Evolutionary conservation across 768 basidiomycete species (phyloP).

Genomic region (Tremella fuciformis): DNA sequence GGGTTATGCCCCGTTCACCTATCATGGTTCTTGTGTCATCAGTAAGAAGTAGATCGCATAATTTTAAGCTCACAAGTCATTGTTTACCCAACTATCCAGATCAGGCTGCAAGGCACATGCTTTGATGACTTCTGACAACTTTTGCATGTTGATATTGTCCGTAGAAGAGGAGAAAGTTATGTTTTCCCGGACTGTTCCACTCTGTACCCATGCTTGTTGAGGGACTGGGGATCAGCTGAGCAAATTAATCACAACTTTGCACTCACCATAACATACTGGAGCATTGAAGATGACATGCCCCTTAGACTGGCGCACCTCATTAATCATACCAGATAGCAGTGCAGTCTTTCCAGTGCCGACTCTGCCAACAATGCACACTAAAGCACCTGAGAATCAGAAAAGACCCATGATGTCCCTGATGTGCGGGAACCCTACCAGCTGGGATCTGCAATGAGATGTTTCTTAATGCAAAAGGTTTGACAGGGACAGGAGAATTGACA

Average conservation of each 20-base stretch:
- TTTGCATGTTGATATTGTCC: slow-evolving; percentile 23
- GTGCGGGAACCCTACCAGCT: slow-evolving; percentile 27
- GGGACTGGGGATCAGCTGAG: slow-evolving; percentile 31
- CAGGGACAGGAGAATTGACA: slow-evolving; percentile 1
- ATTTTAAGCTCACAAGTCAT: slow-evolving; percentile 53
- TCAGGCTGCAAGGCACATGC: slow-evolving; percentile 45
- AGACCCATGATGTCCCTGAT: too few species aligned
- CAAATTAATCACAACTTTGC: background rate
- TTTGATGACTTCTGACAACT: slow-evolving; percentile 33
- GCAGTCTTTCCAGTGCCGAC: slow-evolving; percentile 50
- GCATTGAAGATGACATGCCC: slow-evolving; percentile 43
- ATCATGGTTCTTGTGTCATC: slow-evolving; percentile 63
- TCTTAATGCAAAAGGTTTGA: slow-evolving; percentile 59
- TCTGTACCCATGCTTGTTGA: slow-evolving; percentile 51
- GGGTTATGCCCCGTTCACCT: slow-evolving; percentile 67
- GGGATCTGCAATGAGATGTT: slow-evolving; percentile 57
- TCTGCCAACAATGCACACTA: slow-evolving; percentile 46
- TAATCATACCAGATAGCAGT: slow-evolving; percentile 42
- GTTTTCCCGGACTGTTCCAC: slow-evolving; percentile 46
- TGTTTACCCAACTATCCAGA: slow-evolving; percentile 30
- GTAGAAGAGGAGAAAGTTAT: slow-evolving; percentile 41
- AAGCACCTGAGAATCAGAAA: slow-evolving; percentile 24
- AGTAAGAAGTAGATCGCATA: slow-evolving; percentile 56
- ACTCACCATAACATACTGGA: slow-evolving; percentile 35
- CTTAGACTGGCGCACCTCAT: slow-evolving; percentile 41